Evolutionary conservation across 768 basidiomycete genomes (phyloP).

Genomic region (Leccinum barrowsii): DNA sequence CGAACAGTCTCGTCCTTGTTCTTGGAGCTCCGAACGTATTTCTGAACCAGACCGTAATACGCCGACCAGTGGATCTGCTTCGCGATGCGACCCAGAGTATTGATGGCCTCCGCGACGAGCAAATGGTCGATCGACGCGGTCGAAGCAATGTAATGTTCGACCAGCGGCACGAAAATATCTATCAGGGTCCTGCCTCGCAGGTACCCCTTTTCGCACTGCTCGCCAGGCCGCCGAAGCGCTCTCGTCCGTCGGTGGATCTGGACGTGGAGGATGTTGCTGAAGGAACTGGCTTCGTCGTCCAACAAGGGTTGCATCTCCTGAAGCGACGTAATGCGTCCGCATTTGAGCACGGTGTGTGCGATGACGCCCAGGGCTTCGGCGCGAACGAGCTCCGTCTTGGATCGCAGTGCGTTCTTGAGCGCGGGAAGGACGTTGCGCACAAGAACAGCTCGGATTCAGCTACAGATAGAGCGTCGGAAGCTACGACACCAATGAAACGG

Average conservation of each 20-base stretch:
- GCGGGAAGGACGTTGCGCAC: constrained; percentile 68
- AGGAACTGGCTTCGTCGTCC: constrained; percentile 94
- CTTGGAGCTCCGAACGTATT: constrained; percentile 68
- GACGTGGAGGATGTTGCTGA: constrained; percentile 92
- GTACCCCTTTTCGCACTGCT: constrained; percentile 62
- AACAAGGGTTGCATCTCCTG: constrained; percentile 81
- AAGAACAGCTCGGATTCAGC: constrained; percentile 54
- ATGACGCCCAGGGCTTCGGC: constrained; percentile 79
- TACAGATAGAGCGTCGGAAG: constrained; percentile 27
- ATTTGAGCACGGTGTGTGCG: constrained; percentile 67
- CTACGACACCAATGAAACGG: constrained; percentile 66
- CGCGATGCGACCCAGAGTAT: constrained; percentile 73
- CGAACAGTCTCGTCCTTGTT: constrained; percentile 33
- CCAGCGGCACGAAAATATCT: constrained; percentile 84
- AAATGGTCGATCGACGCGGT: constrained; percentile 60
- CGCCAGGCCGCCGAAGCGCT: constrained; percentile 80
- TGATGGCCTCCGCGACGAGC: constrained; percentile 86
- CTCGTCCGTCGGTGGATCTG: constrained; percentile 87
- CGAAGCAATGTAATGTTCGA: constrained; percentile 68
- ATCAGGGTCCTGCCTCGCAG: constrained; percentile 67
- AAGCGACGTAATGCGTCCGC: constrained; percentile 53
- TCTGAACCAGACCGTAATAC: constrained; percentile 77
- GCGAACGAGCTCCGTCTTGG: constrained; percentile 83
- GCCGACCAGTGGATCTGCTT: constrained; percentile 77
- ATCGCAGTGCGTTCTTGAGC: constrained; percentile 73